Base-by-base conservation (phyloP, 345 rosid genomes). In the Gossypium rotundifolium region DNA sequence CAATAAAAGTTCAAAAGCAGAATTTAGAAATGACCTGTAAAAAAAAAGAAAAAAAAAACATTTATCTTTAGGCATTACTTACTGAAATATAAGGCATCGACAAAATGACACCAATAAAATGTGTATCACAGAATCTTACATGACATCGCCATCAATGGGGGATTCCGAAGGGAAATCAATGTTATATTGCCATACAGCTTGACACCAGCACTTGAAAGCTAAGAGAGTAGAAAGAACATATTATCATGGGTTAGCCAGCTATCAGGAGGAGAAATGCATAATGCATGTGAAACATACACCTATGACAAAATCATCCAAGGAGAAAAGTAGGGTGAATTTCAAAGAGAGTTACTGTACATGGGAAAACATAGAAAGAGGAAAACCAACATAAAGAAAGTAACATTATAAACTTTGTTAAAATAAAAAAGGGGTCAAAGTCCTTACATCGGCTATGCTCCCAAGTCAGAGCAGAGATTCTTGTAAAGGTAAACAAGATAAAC, bases 131-230 rank as follows among this genome's bases (percentile, higher is more conserved):
- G 46, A 78, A 78, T 78, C 97, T 89, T 82, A 94, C 98, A 94
- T 91, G 81, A 94, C 94, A 83, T 89, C 97, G 76, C 86, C 86
- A 79, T 94, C 97, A 16, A 92, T 88, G 64, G 85, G 83, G 48
- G 89, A 84, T 74, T 82, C 79, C 42, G 87, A 85, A 72, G 93
- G 88, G 74, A 82, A 84, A 76, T 94, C 98, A 68, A 78, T 69
- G 71, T 67, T 81, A 74, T 82, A 92, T 69, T 86, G 92, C 89
- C 88, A 85, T 63, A 84, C 93, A 83, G 98, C 98, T 79, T 92
- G 97, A 82, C 91, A 88, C 98, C 98, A 94, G 85, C 97, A 94
- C 83, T 89, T 94, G 72, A 94, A 89, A 54, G 98, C 98, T 94
- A 83, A 74, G 38, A 59, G 13, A 17, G 86, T 69, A 87, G 82